A percentile compares a stretch with the other conserved stretches of the same genome.
Conservation (phyloP, 192 early-diverging fungal species). For the Linnemannia elongata region DNA sequence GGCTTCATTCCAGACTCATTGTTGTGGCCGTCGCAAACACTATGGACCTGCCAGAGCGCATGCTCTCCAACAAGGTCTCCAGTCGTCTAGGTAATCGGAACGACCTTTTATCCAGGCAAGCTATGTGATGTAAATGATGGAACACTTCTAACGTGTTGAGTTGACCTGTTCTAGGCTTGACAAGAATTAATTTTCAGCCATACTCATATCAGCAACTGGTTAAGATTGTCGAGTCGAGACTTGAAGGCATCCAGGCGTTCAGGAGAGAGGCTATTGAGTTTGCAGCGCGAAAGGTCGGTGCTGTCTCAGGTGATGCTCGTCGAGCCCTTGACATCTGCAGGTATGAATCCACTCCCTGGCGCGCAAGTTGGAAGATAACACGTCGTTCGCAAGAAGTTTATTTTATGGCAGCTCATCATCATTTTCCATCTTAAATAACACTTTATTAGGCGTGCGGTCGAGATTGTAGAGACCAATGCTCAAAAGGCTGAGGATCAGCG, state of each 20-base stretch:
- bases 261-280: slow-evolving; percentile 90
- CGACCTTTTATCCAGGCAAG: neutral
- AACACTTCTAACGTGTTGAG: neutral
- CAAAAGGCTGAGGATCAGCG: slow-evolving; percentile 23
- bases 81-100: slow-evolving; percentile 81
- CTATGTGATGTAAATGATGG: neutral
- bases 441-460: slow-evolving; percentile 71
- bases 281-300: slow-evolving; percentile 95
- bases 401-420: neutral
- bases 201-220: slow-evolving; percentile 90
- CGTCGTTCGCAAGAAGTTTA: neutral
- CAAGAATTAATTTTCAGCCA: slow-evolving; percentile 92
- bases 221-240: slow-evolving; percentile 86
- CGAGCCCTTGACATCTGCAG: slow-evolving; percentile 95
- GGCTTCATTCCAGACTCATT: slow-evolving; percentile 84
- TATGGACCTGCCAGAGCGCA: slow-evolving; percentile 96
- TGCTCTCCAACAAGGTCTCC: slow-evolving; percentile 90
- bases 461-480: slow-evolving; percentile 72
- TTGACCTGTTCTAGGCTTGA: slow-evolving; percentile 68
- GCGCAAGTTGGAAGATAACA: neutral
- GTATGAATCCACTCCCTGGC: slow-evolving; percentile 42
- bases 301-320: slow-evolving; percentile 96
- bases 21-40: slow-evolving; percentile 98
- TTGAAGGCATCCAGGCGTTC: slow-evolving; percentile 80
- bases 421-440: neutral